phyloP scores from a whole-genome alignment of 441 rosid species.

The Viola pubescens region DNA sequence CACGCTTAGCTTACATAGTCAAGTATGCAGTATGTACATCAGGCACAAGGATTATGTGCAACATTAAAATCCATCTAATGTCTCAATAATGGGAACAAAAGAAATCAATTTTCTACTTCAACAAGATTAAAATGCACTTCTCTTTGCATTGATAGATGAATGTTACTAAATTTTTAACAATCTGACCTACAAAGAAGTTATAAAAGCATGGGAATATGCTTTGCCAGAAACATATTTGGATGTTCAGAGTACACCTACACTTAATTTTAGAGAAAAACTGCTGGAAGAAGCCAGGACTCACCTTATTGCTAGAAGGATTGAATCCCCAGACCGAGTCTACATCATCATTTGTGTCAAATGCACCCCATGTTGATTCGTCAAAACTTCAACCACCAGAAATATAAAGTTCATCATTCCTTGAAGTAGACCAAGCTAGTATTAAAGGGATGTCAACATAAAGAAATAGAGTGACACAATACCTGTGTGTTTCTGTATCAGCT shows the following conservation, averaged over 20 bases:
- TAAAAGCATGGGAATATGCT: background rate
- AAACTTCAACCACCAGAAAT: conserved; percentile 40
- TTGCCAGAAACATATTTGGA: background rate
- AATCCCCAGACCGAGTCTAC: conserved; percentile 92
- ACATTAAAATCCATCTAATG: background rate
- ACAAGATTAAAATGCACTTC: too few relatives aligned
- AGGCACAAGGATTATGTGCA: background rate
- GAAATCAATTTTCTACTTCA: too few relatives aligned
- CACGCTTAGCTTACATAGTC: too few relatives aligned
- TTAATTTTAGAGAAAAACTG: conserved; percentile 6
- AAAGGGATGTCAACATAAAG: conserved; percentile 5
- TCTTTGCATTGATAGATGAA: too few relatives aligned
- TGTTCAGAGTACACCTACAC: background rate
- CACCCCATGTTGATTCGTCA: conserved; percentile 93
- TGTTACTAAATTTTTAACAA: background rate
- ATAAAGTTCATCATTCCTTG: conserved; percentile 6
- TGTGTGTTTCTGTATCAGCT: conserved; percentile 49
- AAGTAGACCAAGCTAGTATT: background rate
- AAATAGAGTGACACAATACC: conserved; percentile 24
- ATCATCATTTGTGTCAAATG: conserved; percentile 84
- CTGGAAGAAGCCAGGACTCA: conserved; percentile 25
- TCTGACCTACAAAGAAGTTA: background rate
- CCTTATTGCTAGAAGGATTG: conserved; percentile 57
- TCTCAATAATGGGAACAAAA: too few relatives aligned
- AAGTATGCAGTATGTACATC: background rate